Evolutionary conservation across 441 rosid species (phyloP), one percentile per base, ranked within the genome.

Genomic region (Hura crepitans): DNA sequence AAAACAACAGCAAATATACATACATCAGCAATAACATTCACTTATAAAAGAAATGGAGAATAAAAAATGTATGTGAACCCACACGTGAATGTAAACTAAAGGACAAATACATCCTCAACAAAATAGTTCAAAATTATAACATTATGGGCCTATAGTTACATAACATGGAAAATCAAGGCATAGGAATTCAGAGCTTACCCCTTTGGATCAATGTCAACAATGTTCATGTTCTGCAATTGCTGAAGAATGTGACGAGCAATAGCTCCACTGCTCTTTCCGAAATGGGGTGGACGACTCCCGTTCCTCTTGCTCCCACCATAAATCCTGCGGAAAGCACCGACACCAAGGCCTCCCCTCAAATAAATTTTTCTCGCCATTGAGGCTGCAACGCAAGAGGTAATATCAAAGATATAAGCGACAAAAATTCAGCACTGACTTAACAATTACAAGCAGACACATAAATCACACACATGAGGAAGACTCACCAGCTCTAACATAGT

Each of bases 361-460:
- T 90, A 90, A 47, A 92, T 85, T 81, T 92, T 92, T 83, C 97
- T 90, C 20, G 93, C 96, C 91, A 92, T 92, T 14, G 95, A 92
- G 5, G 97, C 94, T 89, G 77, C 78, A 75, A 73, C 61, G 22
- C 18, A 53, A 59, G 31, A 47, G 1, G 65, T 45, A 28, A 61
- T 0, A 64, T 17, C 25, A n/a, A n/a, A 0, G n/a, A 6, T n/a
- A 55, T 0, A 25, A 10, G 4, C 7, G 11, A 74, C n/a, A 11
- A 27, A 4, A 15, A 23, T 8, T 42, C 8, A 45, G 31, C 50
- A 35, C 8, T 42, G 30, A 13, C 65, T n/a, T n/a, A 59, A 33
- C 31, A 22, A 20, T 20, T n/a, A 56, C 3, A 57, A n/a, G 20
- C 8, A 45, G 25, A 20, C 10, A 11, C 9, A 20, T 3, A 31